Percentiles rank a stretch among this genome's conserved stretches.
Conservation (phyloP, 2,329 filamentous ascomycete species). For the Cryoendolithus antarcticus region DNA sequence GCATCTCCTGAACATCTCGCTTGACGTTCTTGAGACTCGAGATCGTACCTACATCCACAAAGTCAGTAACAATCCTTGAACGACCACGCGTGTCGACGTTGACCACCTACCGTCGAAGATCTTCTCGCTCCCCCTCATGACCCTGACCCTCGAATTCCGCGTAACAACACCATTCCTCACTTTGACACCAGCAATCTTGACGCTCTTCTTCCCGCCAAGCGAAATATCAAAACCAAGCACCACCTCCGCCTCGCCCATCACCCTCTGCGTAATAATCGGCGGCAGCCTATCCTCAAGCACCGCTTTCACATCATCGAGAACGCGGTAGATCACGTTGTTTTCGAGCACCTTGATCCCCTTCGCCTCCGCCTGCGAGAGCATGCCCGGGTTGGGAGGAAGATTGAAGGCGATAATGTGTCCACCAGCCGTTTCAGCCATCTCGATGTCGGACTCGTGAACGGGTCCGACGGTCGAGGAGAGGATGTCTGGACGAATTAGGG, state of each 20-base stretch:
- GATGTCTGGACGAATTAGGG: conserved; percentile 67
- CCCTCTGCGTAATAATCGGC: conserved; percentile 52
- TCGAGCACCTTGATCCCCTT: conserved; percentile 67
- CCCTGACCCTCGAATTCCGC: conserved; percentile 52
- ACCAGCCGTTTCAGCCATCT: conserved; percentile 66
- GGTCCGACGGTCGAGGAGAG: conserved; percentile 67
- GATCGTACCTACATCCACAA: conserved; percentile 35
- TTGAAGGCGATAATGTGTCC: conserved; percentile 84
- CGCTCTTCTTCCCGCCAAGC: conserved; percentile 54
- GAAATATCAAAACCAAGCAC: conserved; percentile 75
- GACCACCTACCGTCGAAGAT: conserved; percentile 60
- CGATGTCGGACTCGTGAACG: conserved; percentile 75
- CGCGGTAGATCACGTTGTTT: conserved; percentile 74
- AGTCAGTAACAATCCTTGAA: conserved; percentile 11
- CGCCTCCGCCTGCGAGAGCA: conserved; percentile 56
- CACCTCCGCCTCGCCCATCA: conserved; percentile 81
- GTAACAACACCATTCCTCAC: conserved; percentile 68
- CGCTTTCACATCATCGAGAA: conserved; percentile 59
- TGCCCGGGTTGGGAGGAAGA: conserved; percentile 49
- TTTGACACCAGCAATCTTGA: conserved; percentile 75
- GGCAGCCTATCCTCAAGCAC: conserved; percentile 58
- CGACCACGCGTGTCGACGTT: conserved; percentile 21
- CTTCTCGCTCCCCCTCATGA: conserved; percentile 55
- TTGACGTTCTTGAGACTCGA: conserved; percentile 81
- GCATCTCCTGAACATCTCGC: conserved; percentile 80